Evolutionary conservation across 169 alveolate species (phyloP).

Genomic region (Eimeria acervulina): DNA sequence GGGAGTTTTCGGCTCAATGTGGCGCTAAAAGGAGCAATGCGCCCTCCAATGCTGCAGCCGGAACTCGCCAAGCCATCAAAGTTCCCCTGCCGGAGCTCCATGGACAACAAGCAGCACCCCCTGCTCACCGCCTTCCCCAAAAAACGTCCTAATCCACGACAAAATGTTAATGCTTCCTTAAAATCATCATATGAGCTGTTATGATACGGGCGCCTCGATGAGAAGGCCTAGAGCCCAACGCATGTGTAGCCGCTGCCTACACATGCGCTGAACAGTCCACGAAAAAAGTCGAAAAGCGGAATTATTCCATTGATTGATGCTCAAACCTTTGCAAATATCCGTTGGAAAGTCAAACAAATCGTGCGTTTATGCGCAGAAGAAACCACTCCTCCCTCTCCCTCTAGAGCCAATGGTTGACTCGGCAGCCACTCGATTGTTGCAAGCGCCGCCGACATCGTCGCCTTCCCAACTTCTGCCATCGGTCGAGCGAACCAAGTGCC

Average conservation of each 20-base stretch:
- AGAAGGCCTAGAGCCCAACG: slow-evolving; percentile 36
- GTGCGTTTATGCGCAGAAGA: background rate
- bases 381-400: background rate
- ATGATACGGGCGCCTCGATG: background rate
- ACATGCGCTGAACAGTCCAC: slow-evolving; percentile 28
- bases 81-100: background rate
- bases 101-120: slow-evolving; percentile 31
- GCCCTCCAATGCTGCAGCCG: background rate
- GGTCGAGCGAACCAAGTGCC: background rate
- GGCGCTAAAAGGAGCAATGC: background rate
- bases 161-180: background rate
- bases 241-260: slow-evolving; percentile 59
- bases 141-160: background rate
- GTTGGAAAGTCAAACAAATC: background rate
- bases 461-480: background rate
- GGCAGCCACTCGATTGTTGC: slow-evolving; percentile 52
- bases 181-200: background rate
- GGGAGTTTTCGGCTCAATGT: background rate
- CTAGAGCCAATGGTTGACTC: background rate
- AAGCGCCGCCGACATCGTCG: slow-evolving; percentile 16
- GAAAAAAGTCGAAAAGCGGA: background rate
- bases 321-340: background rate
- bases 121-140: background rate
- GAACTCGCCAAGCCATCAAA: background rate
- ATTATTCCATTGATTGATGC: background rate